phyloP scores from a whole-genome alignment of 441 rosid species.

The Eruca vesicaria region DNA sequence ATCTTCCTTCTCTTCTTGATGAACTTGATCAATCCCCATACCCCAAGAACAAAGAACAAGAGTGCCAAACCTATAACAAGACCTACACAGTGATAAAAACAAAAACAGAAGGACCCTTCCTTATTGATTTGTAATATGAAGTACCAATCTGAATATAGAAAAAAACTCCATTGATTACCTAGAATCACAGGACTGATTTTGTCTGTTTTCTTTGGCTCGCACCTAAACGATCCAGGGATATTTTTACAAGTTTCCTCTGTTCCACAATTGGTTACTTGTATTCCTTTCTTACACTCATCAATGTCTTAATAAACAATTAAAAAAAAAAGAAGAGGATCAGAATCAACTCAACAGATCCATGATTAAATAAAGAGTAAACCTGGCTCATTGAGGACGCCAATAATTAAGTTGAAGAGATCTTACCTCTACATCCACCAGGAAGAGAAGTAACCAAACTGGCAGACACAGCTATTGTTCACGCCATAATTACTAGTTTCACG shows the following conservation, averaged over 20 bases:
- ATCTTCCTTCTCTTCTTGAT: conserved; percentile 25
- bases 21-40: conserved; percentile 20
- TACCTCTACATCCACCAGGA: conserved; percentile 45
- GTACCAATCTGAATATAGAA: neutral
- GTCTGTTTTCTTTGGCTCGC: too few relatives aligned
- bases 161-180: too few relatives aligned
- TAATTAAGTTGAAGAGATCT: neutral
- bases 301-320: conserved; percentile 1
- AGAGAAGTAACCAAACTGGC: conserved; percentile 26
- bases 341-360: neutral
- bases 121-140: neutral
- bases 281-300: conserved; percentile 22
- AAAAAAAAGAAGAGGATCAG: neutral
- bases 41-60: conserved; percentile 25
- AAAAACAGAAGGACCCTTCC: neutral
- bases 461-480: neutral
- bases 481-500: neutral
- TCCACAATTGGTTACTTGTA: conserved; percentile 7
- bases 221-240: too few relatives aligned
- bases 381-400: neutral
- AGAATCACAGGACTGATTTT: too few relatives aligned
- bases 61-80: conserved; percentile 12
- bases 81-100: neutral
- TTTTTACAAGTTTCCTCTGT: neutral
- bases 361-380: neutral